These are phyloP conservation scores for Lasiodiplodia theobromae DNA, from an alignment of 2,329 filamentous ascomycete genomes.

Conservation along the genomic window DNA sequence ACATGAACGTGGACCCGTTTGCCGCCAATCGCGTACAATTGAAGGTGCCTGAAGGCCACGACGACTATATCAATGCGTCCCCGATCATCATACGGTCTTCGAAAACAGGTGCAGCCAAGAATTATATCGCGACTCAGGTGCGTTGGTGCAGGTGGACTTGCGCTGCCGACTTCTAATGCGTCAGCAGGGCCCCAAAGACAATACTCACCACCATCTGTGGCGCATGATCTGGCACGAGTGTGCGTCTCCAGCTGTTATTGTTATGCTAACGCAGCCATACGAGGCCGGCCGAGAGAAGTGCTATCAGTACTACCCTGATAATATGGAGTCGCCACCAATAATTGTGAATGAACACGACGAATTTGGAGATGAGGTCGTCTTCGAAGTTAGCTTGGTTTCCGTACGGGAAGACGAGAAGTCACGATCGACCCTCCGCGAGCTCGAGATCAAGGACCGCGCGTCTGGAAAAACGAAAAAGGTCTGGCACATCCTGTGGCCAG, in stretches of 20 bases:
- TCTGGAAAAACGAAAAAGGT: constrained; percentile 67
- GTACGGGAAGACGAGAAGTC: constrained; percentile 62
- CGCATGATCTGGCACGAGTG: constrained; percentile 91
- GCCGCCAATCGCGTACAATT: constrained; percentile 84
- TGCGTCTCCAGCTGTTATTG: constrained; percentile 74
- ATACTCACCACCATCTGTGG: constrained; percentile 84
- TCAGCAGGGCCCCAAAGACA: constrained; percentile 74
- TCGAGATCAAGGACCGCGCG: constrained; percentile 57
- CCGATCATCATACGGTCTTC: constrained; percentile 54
- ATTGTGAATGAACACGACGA: constrained; percentile 69
- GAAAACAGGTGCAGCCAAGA: constrained; percentile 50
- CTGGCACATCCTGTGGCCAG: constrained; percentile 84
- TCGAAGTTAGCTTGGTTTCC: constrained; percentile 69
- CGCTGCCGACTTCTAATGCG: constrained; percentile 14
- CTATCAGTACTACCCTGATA: constrained; percentile 80
- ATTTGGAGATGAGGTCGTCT: constrained; percentile 71
- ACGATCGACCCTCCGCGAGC: constrained; percentile 75
- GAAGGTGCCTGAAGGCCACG: constrained; percentile 71
- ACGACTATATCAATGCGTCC: constrained; percentile 62
- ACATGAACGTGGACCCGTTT: constrained; percentile 89
- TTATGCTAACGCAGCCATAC: constrained; percentile 92
- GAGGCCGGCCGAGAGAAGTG: constrained; percentile 84
- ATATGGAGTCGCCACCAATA: constrained; percentile 46
- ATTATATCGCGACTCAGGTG: constrained; percentile 89
- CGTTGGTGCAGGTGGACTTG: neutral